phyloP scores from a whole-genome alignment of 2,329 filamentous ascomycete genomes.

The Ceratocystis variospora region DNA sequence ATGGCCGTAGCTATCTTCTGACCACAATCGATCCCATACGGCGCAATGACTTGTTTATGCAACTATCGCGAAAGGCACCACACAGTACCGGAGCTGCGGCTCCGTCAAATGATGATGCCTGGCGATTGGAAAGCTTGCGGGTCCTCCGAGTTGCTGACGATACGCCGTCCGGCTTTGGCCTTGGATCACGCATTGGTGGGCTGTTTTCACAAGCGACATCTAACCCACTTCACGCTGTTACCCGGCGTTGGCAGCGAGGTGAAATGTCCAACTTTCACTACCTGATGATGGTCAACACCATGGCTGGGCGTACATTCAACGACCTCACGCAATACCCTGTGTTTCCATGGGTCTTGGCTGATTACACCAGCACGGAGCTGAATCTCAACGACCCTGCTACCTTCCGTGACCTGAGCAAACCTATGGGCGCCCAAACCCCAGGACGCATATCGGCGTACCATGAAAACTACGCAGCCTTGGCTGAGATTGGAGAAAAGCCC shows the following conservation, averaged over 20 bases:
- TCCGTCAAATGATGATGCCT: constrained; percentile 57
- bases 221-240: constrained; percentile 50
- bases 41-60: constrained; percentile 68
- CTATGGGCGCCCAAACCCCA: constrained; percentile 82
- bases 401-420: constrained; percentile 85
- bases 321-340: constrained; percentile 96
- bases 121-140: constrained; percentile 77
- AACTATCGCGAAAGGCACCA: constrained; percentile 64
- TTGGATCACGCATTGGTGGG: constrained; percentile 59
- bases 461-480: constrained; percentile 74
- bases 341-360: constrained; percentile 91
- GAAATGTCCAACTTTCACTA: constrained; percentile 99
- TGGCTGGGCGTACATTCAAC: constrained; percentile 94
- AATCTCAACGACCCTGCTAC: constrained; percentile 71
- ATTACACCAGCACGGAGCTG: constrained; percentile 87
- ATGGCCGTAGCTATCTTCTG: constrained; percentile 85
- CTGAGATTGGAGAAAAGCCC: constrained; percentile 80
- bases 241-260: constrained; percentile 78
- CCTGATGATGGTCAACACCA: constrained; percentile 94
- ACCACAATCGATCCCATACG: constrained; percentile 62
- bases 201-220: constrained; percentile 75
- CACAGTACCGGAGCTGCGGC: constrained; percentile 57
- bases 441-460: constrained; percentile 65
- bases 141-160: constrained; percentile 26
- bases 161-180: constrained; percentile 22